These are phyloP conservation scores for Setaria viridis DNA, from an alignment of 202 grass and related monocot species.

Conservation along the genomic window DNA sequence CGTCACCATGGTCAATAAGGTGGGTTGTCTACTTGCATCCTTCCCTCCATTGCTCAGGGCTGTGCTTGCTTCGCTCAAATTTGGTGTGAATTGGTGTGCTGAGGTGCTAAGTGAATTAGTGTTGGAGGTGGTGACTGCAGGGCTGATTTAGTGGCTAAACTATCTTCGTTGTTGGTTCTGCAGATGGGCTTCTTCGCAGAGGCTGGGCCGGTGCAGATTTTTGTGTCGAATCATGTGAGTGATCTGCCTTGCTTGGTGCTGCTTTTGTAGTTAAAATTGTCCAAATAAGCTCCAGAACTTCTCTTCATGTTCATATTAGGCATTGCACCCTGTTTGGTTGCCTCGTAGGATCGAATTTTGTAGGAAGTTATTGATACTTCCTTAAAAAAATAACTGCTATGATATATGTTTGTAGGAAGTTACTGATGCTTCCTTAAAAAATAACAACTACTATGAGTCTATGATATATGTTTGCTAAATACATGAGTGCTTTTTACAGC, in stretches of 20 bases:
- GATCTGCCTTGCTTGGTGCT: slow-evolving; percentile 22
- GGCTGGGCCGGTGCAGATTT: slow-evolving; percentile 95
- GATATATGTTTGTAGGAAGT: too few species aligned
- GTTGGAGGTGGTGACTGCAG: not conserved
- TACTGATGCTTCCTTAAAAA: not conserved
- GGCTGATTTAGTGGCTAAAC: slow-evolving; percentile 24
- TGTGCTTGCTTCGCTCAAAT: not conserved
- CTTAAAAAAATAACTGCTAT: too few species aligned
- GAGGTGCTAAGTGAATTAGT: not conserved
- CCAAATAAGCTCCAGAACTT: slow-evolving; percentile 11
- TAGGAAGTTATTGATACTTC: not conserved
- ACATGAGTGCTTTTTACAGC: not conserved
- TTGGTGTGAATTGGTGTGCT: not conserved
- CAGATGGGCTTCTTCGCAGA: slow-evolving; percentile 99
- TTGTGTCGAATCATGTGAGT: slow-evolving; percentile 98
- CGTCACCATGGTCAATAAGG: slow-evolving; percentile 99
- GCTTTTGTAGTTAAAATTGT: slow-evolving; percentile 14
- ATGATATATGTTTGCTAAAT: not conserved
- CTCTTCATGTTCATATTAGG: not conserved
- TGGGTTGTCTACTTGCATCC: not conserved
- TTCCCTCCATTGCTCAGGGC: not conserved
- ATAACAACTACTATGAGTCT: not conserved
- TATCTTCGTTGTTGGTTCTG: slow-evolving; percentile 28
- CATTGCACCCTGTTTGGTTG: not conserved
- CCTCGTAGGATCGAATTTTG: not conserved